These are phyloP conservation scores for Galeopsis tetrahit DNA, from an alignment of 257 asterid species.

Conservation along the genomic window DNA sequence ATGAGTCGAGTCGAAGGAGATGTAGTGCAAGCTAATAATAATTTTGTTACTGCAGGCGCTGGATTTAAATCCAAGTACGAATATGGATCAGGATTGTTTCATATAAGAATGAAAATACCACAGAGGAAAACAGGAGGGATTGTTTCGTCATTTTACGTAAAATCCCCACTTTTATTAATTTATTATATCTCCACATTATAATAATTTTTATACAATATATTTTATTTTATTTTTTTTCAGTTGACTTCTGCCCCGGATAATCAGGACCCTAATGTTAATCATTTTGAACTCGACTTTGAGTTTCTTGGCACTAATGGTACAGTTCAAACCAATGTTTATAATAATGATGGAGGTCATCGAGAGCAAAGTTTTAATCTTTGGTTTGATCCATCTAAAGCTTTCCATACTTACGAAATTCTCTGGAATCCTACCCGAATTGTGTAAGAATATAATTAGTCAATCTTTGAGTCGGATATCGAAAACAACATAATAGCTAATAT, in stretches of 20 bases:
- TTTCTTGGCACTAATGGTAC: constrained; percentile 53
- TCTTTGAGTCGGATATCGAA: too few relatives aligned
- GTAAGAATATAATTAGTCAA: neutral
- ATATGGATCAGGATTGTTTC: constrained; percentile 55
- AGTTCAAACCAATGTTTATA: constrained; percentile 59
- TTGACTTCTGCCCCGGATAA: constrained; percentile 40
- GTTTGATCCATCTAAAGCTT: constrained; percentile 63
- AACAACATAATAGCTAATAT: too few relatives aligned
- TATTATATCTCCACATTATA: neutral
- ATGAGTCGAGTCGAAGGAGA: too few relatives aligned
- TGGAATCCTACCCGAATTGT: constrained; percentile 58
- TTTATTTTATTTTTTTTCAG: constrained; percentile 27
- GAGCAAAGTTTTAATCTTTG: constrained; percentile 56
- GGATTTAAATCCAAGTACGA: constrained; percentile 55
- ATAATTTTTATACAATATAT: too few relatives aligned
- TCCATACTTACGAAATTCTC: constrained; percentile 50
- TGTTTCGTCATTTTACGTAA: constrained; percentile 55
- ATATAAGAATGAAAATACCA: constrained; percentile 51
- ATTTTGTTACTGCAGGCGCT: constrained; percentile 43
- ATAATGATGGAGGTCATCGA: constrained; percentile 48
- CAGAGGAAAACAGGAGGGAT: constrained; percentile 44
- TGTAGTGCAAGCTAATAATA: neutral
- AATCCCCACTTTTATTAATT: neutral
- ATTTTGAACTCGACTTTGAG: constrained; percentile 59
- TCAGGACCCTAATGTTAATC: constrained; percentile 34